phyloP scores from a whole-genome alignment of 371 early-diverging fungal species.

The Syncephalastrum monosporum region DNA sequence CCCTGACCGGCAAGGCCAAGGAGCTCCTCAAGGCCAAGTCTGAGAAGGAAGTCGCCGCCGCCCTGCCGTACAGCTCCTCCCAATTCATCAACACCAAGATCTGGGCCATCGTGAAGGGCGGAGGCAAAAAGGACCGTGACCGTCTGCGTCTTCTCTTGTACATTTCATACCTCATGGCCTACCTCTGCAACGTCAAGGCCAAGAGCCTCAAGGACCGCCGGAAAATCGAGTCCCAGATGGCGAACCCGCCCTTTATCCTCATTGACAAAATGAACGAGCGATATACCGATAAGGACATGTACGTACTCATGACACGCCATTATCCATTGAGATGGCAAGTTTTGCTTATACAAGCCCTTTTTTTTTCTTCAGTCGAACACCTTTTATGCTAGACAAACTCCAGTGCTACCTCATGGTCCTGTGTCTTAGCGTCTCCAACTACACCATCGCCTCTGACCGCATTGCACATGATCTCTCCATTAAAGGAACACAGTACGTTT shows the following conservation, averaged over 20 bases:
- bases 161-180: conserved; percentile 72
- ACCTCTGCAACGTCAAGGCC: conserved; percentile 51
- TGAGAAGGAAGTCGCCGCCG: conserved; percentile 30
- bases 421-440: conserved; percentile 70
- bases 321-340: not conserved
- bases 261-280: conserved; percentile 63
- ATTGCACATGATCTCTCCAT: conserved; percentile 69
- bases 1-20: conserved; percentile 50
- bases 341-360: not conserved
- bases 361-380: conserved; percentile 50
- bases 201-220: conserved; percentile 52
- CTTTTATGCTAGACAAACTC: conserved; percentile 74
- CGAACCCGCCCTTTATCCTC: conserved; percentile 59
- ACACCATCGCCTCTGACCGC: conserved; percentile 55
- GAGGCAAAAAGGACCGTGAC: conserved; percentile 64
- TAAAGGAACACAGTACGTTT: conserved; percentile 41
- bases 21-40: conserved; percentile 48
- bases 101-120: conserved; percentile 38
- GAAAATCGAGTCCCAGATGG: conserved; percentile 44
- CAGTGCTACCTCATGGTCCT: conserved; percentile 73
- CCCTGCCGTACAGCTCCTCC: conserved; percentile 50
- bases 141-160: conserved; percentile 66
- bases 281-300: conserved; percentile 64
- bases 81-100: conserved; percentile 50
- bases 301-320: conserved; percentile 12